A percentile compares a stretch with the other conserved stretches of the same genome.
These are phyloP conservation scores for Russula olivacea DNA, from an alignment of 768 basidiomycete species.

Conservation along the genomic window DNA sequence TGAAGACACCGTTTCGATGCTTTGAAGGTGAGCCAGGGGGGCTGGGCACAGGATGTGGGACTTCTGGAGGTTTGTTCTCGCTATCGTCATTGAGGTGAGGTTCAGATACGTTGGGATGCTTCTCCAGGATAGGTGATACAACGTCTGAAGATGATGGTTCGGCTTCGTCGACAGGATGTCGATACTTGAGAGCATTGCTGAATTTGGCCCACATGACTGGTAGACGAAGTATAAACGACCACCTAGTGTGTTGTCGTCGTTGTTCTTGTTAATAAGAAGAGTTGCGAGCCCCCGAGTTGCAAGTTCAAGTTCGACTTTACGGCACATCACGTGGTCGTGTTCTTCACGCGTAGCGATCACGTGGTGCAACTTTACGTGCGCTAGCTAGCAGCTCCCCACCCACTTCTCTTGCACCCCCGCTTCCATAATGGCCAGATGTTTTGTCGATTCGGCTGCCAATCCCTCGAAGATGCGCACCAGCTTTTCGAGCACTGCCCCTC, in stretches of 20 bases:
- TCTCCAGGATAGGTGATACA: slow-evolving; percentile 12
- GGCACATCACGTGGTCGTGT: slow-evolving; percentile 20
- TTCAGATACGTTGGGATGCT: slow-evolving; percentile 19
- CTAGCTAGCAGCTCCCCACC: no score
- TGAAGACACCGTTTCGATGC: slow-evolving; percentile 21
- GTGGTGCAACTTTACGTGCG: no score
- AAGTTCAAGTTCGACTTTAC: slow-evolving; percentile 22
- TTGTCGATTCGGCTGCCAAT: no score
- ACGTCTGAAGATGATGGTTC: slow-evolving; percentile 14
- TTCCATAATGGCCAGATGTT: no score
- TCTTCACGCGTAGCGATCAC: slow-evolving; percentile 9
- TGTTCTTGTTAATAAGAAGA: slow-evolving; percentile 9
- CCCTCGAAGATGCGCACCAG: no score
- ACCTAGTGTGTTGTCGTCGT: slow-evolving; percentile 8
- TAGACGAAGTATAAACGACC: slow-evolving; percentile 1
- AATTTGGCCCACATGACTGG: slow-evolving; percentile 23
- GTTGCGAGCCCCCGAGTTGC: background rate
- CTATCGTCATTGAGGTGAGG: slow-evolving; percentile 13
- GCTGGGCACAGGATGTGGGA: slow-evolving; percentile 21
- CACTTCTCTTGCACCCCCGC: no score
- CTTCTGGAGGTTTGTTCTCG: slow-evolving; percentile 13
- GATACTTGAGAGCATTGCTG: slow-evolving; percentile 21
- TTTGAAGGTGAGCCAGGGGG: slow-evolving; percentile 24
- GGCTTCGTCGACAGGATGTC: slow-evolving; percentile 13
- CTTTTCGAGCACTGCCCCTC: no score